These are phyloP conservation scores for Vigna angularis DNA, from an alignment of 306 rosid genomes.

Conservation along the genomic window DNA sequence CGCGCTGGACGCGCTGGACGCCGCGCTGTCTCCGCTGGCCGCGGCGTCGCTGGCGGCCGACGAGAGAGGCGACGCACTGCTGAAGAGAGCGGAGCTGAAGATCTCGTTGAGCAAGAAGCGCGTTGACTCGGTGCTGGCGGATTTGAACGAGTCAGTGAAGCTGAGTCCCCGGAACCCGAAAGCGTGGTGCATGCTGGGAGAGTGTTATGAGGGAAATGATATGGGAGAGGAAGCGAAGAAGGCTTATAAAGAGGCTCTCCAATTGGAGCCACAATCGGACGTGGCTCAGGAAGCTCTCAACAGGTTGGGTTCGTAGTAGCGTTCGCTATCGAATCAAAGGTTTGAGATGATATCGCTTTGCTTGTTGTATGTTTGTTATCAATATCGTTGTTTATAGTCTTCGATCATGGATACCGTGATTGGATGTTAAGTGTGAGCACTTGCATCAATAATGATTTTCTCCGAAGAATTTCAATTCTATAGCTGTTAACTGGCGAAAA, in stretches of 20 bases:
- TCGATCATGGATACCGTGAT: not conserved
- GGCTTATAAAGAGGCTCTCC: slow-evolving; percentile 75
- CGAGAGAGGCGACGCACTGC: slow-evolving; percentile 83
- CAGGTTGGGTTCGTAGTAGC: slow-evolving; percentile 50
- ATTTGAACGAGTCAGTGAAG: slow-evolving; percentile 65
- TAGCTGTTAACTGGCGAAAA: too few relatives aligned
- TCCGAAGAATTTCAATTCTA: not conserved
- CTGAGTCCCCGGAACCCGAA: slow-evolving; percentile 62
- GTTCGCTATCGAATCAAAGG: not conserved
- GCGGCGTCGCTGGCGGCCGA: slow-evolving; percentile 54
- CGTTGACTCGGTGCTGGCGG: slow-evolving; percentile 68
- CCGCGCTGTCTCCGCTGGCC: slow-evolving; percentile 80
- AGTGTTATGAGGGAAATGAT: slow-evolving; percentile 76
- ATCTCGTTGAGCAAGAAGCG: slow-evolving; percentile 54
- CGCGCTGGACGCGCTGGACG: slow-evolving; percentile 78
- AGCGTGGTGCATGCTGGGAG: slow-evolving; percentile 72
- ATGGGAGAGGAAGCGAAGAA: slow-evolving; percentile 74
- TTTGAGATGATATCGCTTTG: slow-evolving; percentile 8
- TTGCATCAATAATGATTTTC: slow-evolving; percentile 19
- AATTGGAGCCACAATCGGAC: slow-evolving; percentile 55
- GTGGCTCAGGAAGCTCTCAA: slow-evolving; percentile 68
- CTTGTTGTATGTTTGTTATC: not conserved
- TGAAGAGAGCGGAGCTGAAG: slow-evolving; percentile 80
- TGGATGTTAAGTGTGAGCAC: not conserved
- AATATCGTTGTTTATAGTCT: not conserved